These are phyloP conservation scores for Xylaria sp. DNA, from an alignment of 2,329 filamentous ascomycete species.

Conservation along the genomic window DNA sequence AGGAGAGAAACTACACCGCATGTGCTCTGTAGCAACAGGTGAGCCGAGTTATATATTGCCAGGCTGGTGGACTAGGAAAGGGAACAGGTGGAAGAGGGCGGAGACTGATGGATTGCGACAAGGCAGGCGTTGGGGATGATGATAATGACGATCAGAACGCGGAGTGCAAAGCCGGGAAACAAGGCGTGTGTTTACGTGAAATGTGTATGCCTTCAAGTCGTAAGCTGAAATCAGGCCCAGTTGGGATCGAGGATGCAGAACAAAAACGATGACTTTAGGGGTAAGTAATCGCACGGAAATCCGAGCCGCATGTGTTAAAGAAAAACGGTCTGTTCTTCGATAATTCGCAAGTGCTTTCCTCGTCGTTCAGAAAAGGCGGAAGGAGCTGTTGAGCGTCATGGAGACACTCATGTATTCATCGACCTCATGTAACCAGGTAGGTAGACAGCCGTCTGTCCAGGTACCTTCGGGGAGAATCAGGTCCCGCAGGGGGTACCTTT, in stretches of 20 bases:
- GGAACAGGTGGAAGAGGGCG: no score
- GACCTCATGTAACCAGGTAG: no score
- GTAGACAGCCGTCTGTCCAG: no score
- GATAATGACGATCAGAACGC: not conserved
- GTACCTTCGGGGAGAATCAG: no score
- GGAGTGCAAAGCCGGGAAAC: not conserved
- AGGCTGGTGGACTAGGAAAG: no score
- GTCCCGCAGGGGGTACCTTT: no score
- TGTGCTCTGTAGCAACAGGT: no score
- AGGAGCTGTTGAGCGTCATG: not conserved
- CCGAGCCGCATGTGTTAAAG: not conserved
- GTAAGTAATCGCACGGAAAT: not conserved
- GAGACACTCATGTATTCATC: no score
- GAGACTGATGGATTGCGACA: not conserved
- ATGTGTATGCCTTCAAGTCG: not conserved
- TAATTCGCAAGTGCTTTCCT: not conserved
- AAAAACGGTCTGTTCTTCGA: not conserved
- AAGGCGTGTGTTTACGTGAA: not conserved
- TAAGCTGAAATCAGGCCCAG: no score
- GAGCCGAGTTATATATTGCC: no score
- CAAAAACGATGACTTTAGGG: not conserved
- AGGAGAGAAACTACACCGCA: no score
- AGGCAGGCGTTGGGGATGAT: not conserved
- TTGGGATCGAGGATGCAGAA: no score
- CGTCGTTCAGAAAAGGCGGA: not conserved